These are phyloP conservation scores for Trichodelitschia bisporula DNA, from an alignment of 495 filamentous ascomycete species.

Conservation along the genomic window DNA sequence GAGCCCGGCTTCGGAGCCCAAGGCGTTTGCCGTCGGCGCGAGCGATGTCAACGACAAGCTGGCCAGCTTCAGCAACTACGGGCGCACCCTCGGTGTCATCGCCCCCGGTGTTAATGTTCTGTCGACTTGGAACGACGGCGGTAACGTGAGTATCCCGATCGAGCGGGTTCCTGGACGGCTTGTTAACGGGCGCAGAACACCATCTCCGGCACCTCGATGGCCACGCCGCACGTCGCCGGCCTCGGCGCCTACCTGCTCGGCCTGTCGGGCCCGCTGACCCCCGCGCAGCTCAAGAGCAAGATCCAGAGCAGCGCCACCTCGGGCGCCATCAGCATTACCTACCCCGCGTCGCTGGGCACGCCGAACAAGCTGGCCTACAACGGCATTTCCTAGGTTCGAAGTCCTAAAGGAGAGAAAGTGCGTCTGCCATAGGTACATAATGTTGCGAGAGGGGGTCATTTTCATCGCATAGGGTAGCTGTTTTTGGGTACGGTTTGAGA, in stretches of 20 bases:
- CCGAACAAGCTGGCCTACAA: too few relatives aligned
- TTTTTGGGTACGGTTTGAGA: too few relatives aligned
- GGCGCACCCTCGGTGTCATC: conserved; percentile 15
- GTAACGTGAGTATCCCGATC: conserved; percentile 1
- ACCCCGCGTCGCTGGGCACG: too few relatives aligned
- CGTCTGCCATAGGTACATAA: too few relatives aligned
- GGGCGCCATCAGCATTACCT: too few relatives aligned
- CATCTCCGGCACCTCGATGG: conserved; percentile 38
- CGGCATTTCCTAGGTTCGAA: too few relatives aligned
- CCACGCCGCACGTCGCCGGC: conserved; percentile 35
- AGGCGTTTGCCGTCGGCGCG: conserved; percentile 18
- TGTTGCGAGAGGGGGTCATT: too few relatives aligned
- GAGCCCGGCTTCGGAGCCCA: conserved; percentile 10
- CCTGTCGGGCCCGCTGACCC: conserved; percentile 14
- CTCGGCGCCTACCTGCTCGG: conserved; percentile 29
- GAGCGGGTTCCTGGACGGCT: neutral
- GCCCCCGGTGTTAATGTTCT: conserved; percentile 18
- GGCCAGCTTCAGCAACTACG: conserved; percentile 17
- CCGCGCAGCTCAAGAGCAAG: neutral
- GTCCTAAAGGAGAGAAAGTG: too few relatives aligned
- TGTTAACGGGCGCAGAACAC: conserved; percentile 11
- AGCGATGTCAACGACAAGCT: conserved; percentile 12
- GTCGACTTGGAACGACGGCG: conserved; percentile 8
- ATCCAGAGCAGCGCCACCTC: neutral
- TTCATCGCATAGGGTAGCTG: too few relatives aligned